A percentile compares a stretch with the other conserved stretches of the same genome.
phyloP scores from a whole-genome alignment of 2,329 filamentous ascomycete species.

The Mollisiaceae sp. region DNA sequence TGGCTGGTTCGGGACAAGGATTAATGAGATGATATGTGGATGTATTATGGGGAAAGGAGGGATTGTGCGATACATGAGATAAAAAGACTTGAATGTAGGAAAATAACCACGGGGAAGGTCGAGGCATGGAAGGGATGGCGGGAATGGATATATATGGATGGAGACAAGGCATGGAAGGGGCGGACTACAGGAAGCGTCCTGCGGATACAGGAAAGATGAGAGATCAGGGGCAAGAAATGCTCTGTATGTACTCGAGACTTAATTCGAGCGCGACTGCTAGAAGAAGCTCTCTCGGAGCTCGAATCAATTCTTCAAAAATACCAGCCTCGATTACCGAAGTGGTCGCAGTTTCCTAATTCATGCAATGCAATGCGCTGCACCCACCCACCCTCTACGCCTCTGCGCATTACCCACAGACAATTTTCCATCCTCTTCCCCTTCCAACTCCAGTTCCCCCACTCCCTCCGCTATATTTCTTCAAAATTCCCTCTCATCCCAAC shows the following conservation, averaged over 20 bases:
- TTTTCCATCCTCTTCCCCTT: too few species aligned
- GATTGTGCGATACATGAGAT: not conserved
- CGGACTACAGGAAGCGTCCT: not conserved
- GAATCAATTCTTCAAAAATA: slow-evolving; percentile 1
- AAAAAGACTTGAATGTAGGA: not conserved
- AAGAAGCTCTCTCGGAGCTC: not conserved
- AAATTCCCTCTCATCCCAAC: too few species aligned
- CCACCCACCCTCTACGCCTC: not conserved
- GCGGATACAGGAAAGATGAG: not conserved
- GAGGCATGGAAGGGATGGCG: not conserved
- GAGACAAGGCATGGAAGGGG: not conserved
- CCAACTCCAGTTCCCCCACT: too few species aligned
- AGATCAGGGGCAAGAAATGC: not conserved
- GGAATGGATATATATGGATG: not conserved
- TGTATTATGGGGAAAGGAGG: not conserved
- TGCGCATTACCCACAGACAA: not conserved
- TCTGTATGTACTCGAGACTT: not conserved
- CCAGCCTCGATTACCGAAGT: not conserved
- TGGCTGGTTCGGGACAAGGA: slow-evolving; percentile 13
- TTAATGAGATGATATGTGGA: slow-evolving; percentile 9
- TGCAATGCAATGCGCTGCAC: not conserved
- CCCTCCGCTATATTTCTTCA: too few species aligned
- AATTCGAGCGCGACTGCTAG: not conserved
- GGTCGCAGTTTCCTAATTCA: not conserved
- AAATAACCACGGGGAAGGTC: not conserved